phyloP scores from a whole-genome alignment of 192 early-diverging fungal species.

The Jimgerdemannia lactiflua region DNA sequence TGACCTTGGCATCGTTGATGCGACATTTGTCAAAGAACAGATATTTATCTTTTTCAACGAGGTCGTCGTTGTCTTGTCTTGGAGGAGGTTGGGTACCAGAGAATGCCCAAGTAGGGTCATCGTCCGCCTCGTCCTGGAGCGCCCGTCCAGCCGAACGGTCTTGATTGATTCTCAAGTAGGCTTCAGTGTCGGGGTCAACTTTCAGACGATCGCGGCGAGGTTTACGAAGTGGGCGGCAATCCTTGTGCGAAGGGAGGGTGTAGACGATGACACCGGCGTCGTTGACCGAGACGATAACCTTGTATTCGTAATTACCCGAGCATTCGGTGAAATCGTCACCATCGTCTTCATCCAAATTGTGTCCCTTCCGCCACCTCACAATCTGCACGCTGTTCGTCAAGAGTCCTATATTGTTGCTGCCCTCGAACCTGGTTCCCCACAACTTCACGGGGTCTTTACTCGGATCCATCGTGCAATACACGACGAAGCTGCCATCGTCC shows the following conservation, averaged over 20 bases:
- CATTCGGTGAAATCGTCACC: constrained; percentile 10
- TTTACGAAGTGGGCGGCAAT: too few species aligned
- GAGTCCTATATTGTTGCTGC: neutral
- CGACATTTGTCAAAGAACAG: constrained; percentile 13
- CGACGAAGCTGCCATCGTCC: constrained; percentile 28
- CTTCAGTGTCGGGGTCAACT: constrained; percentile 19
- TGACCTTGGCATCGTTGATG: constrained; percentile 46
- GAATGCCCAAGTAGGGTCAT: neutral
- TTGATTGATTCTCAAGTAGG: too few species aligned
- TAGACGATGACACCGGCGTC: constrained; percentile 14
- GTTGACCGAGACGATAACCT: neutral
- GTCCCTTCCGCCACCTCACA: constrained; percentile 23
- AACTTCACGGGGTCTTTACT: constrained; percentile 17
- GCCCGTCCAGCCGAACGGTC: neutral
- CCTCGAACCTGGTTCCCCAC: constrained; percentile 11
- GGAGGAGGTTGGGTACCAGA: neutral
- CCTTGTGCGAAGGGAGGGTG: too few species aligned
- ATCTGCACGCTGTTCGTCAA: neutral
- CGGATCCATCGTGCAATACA: constrained; percentile 36
- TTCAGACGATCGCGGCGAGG: constrained; percentile 17
- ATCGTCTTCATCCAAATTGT: constrained; percentile 28
- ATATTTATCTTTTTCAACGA: too few species aligned
- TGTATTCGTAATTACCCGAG: constrained; percentile 2
- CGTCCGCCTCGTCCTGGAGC: neutral
- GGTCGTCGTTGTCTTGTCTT: too few species aligned